phyloP scores from a whole-genome alignment of 2,329 filamentous ascomycete species.

The Fusarium siculi region DNA sequence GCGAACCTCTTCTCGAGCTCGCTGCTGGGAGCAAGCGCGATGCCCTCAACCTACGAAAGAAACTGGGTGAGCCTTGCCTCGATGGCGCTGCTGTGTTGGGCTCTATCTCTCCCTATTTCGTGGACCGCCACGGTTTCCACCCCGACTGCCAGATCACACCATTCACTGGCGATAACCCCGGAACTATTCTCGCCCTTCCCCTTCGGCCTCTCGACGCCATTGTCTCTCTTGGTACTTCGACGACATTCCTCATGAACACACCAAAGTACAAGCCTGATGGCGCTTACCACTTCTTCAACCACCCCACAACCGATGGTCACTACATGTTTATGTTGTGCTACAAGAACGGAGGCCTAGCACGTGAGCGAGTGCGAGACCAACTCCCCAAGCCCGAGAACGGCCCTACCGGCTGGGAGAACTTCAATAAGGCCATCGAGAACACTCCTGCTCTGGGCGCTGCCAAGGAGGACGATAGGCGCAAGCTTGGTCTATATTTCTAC shows the following conservation, averaged over 20 bases:
- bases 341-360: conserved; percentile 95
- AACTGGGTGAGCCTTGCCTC: conserved; percentile 81
- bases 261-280: conserved; percentile 90
- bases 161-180: conserved; percentile 95
- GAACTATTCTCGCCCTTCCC: conserved; percentile 91
- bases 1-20: conserved; percentile 78
- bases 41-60: conserved; percentile 72
- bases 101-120: conserved; percentile 80
- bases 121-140: conserved; percentile 80
- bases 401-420: conserved; percentile 76
- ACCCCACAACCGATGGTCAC: conserved; percentile 87
- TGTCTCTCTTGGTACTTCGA: conserved; percentile 92
- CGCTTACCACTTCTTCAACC: conserved; percentile 97
- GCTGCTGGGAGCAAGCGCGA: conserved; percentile 74
- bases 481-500: conserved; percentile 93
- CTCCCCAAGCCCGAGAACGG: conserved; percentile 66
- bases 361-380: conserved; percentile 87
- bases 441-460: conserved; percentile 76
- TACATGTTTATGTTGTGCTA: conserved; percentile 99
- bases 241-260: conserved; percentile 97
- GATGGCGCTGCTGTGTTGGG: conserved; percentile 87
- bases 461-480: conserved; percentile 67
- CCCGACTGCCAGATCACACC: conserved; percentile 80
- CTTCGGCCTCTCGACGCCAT: conserved; percentile 90
- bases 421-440: conserved; percentile 77